Evolutionary conservation across 192 early-diverging fungal species (phyloP).

Genomic region (Rhizoclosmatium globosum): DNA sequence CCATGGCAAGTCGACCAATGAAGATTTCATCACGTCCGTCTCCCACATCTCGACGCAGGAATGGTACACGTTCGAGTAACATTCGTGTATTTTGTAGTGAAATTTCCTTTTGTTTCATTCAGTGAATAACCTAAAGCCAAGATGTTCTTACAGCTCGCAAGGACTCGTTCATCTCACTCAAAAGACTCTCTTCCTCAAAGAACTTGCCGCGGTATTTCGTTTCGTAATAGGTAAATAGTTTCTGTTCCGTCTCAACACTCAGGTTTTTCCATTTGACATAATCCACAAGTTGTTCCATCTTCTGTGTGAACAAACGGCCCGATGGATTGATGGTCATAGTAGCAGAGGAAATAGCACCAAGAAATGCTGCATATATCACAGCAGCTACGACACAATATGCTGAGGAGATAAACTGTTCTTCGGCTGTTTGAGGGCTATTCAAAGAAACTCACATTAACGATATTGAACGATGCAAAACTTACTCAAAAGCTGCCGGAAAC

Average conservation of each 20-base stretch:
- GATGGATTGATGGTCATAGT: slow-evolving; percentile 29
- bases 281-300: slow-evolving; percentile 44
- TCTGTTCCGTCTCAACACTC: slow-evolving; percentile 9
- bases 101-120: slow-evolving; percentile 36
- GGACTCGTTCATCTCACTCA: slow-evolving; percentile 41
- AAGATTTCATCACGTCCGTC: slow-evolving; percentile 45
- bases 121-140: neutral
- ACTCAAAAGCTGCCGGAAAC: slow-evolving; percentile 32
- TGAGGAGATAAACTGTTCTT: slow-evolving; percentile 16
- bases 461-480: neutral
- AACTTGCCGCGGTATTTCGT: slow-evolving; percentile 46
- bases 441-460: neutral
- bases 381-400: slow-evolving; percentile 11
- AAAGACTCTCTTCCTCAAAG: slow-evolving; percentile 36
- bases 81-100: slow-evolving; percentile 36
- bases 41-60: slow-evolving; percentile 27
- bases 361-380: slow-evolving; percentile 32
- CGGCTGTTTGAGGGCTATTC: slow-evolving; percentile 9
- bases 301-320: slow-evolving; percentile 32
- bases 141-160: slow-evolving; percentile 27
- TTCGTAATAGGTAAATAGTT: slow-evolving; percentile 39
- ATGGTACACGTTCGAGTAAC: slow-evolving; percentile 42
- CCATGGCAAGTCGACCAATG: slow-evolving; percentile 23
- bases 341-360: slow-evolving; percentile 36
- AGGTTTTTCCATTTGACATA: slow-evolving; percentile 44